A percentile compares a stretch with the other conserved stretches of the same genome.
Evolutionary conservation across 2,329 filamentous ascomycete genomes (phyloP).

Genomic region (Zymoseptoria brevis): DNA sequence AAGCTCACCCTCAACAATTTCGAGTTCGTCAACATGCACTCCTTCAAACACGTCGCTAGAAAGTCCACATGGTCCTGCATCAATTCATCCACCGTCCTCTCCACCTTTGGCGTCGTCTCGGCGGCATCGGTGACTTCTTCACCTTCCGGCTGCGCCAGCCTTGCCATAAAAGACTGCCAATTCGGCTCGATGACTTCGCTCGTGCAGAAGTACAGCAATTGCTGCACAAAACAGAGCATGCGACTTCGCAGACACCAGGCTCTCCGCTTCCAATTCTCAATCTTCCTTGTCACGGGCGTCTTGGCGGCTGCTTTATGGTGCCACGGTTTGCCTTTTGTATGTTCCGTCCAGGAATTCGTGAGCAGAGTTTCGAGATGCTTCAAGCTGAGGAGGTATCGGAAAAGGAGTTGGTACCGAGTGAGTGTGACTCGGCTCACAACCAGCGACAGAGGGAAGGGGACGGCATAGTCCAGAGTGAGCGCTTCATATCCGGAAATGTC

Average conservation of each 20-base stretch:
- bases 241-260: constrained; percentile 86
- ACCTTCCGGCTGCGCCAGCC: constrained; percentile 54
- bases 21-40: constrained; percentile 97
- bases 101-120: constrained; percentile 37
- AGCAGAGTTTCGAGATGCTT: constrained; percentile 84
- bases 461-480: constrained; percentile 84
- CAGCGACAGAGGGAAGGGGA: constrained; percentile 90
- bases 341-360: constrained; percentile 81
- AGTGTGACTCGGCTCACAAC: constrained; percentile 95
- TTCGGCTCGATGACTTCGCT: constrained; percentile 97
- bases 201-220: constrained; percentile 93
- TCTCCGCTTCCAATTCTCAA: constrained; percentile 87
- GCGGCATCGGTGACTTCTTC: constrained; percentile 26
- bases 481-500: constrained; percentile 87
- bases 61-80: constrained; percentile 99
- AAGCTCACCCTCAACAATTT: constrained; percentile 74
- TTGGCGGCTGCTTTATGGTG: constrained; percentile 51
- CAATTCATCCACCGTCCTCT: constrained; percentile 84
- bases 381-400: constrained; percentile 84
- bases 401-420: constrained; percentile 92
- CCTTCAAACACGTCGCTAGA: constrained; percentile 92
- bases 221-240: constrained; percentile 96
- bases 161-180: constrained; percentile 89
- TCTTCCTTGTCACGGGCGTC: constrained; percentile 50
- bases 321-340: constrained; percentile 76